Base-by-base conservation (phyloP, 495 filamentous ascomycete genomes). In the Lentithecium fluviatile region DNA sequence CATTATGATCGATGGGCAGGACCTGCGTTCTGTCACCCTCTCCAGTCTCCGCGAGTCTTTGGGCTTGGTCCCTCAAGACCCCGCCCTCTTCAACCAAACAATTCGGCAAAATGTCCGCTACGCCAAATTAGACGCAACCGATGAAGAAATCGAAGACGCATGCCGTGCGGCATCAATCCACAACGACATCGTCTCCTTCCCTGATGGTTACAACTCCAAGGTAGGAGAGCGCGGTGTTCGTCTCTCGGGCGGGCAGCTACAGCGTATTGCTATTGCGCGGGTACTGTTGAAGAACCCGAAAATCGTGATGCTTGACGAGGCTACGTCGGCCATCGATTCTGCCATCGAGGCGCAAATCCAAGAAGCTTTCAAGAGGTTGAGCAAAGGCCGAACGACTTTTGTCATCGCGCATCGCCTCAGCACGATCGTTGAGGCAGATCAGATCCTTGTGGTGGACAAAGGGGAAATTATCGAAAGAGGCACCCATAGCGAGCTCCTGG, bases 31-130 rank as follows among this genome's bases (percentile, higher is more conserved):
- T 0, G 50, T 67, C 1, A 59, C 58, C 6, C 49, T 42, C 2
- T 13, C 25, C 24, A 38, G 29, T 36, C 51, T 69, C 17, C 58
- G 66, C 11, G 34, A 52, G 8, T 23, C 58, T 4, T 19, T 71
- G 11, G 58, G 68, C 23, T 45, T 69, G 2, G 69, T 71, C 1
- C 49, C 53, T 1, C 69, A 71, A 43, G 69, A 71, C 32, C 59
- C 66, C 1, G 43, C 51, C 3, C 57, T 71, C 2, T 71, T 68
- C 60, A 57, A 67, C 65, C 67, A 59, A 17, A 79, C 77, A 0
- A 75, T 85, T 43, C 76, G 77, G 20, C 80, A 87, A 32, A 88
- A 88, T 58, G 77, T 88, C 37, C 69, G 81, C 5, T 75, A 87
- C 0, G 84, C 80, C 4, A 70, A 75, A 17, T 61, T 78, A 40